phyloP scores from a whole-genome alignment of 139 green algal species.

The Diplosphaera chodatii region DNA sequence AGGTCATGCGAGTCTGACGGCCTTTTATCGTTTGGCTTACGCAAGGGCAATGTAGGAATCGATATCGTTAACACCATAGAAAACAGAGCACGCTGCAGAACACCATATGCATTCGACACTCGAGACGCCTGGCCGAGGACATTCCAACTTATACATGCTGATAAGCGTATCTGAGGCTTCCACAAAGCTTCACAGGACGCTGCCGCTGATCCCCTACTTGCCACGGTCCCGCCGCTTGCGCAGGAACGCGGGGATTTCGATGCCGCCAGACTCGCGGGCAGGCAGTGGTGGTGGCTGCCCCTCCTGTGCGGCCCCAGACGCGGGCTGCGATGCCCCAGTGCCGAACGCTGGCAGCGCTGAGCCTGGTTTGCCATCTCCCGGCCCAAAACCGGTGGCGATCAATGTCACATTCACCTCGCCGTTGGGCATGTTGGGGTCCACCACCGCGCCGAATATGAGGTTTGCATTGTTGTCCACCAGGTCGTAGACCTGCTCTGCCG shows the following conservation, averaged over 20 bases:
- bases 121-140: no score
- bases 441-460: constrained; percentile 85
- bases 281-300: background rate
- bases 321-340: background rate
- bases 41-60: no score
- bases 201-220: constrained; percentile 5
- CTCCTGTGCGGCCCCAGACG: no score
- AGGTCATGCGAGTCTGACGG: no score
- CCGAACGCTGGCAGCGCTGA: background rate
- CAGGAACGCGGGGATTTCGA: constrained; percentile 68
- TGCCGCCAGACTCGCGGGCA: constrained; percentile 11
- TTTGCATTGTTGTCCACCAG: constrained; percentile 81
- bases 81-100: no score
- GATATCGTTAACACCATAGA: no score
- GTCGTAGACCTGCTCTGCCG: constrained; percentile 88
- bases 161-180: no score
- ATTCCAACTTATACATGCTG: no score
- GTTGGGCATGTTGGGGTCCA: constrained; percentile 10
- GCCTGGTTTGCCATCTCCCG: background rate
- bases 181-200: no score
- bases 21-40: no score
- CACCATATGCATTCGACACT: no score
- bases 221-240: constrained; percentile 35
- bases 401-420: constrained; percentile 71
- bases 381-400: constrained; percentile 88